A percentile compares a stretch with the other conserved stretches of the same genome.
phyloP scores from a whole-genome alignment of 345 rosid species.

The Iberis pinnata region DNA sequence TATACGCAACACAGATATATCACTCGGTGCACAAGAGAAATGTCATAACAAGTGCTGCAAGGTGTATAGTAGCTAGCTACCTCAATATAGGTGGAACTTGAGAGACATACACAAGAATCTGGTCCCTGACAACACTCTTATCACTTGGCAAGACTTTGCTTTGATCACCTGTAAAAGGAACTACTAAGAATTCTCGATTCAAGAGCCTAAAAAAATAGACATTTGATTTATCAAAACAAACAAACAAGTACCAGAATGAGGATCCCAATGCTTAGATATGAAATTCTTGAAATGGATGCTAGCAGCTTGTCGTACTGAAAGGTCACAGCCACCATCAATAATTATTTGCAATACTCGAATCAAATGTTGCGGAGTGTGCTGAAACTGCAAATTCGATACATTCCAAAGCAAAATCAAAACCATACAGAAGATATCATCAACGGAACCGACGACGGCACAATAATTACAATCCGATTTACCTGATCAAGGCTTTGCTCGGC shows the following conservation, averaged over 20 bases:
- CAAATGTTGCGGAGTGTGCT: slow-evolving; percentile 83
- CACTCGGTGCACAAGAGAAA: not conserved
- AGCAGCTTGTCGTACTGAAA: slow-evolving; percentile 86
- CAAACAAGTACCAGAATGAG: slow-evolving; percentile 32
- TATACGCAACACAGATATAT: slow-evolving; percentile 3
- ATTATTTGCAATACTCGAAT: slow-evolving; percentile 82
- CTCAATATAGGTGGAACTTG: slow-evolving; percentile 88
- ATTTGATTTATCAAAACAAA: not conserved
- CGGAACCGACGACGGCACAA: not conserved
- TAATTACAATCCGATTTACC: slow-evolving; percentile 31
- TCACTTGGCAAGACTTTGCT: slow-evolving; percentile 59
- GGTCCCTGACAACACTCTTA: slow-evolving; percentile 69
- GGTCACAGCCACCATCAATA: slow-evolving; percentile 62
- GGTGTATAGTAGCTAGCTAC: slow-evolving; percentile 35
- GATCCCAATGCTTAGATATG: slow-evolving; percentile 83
- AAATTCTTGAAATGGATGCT: slow-evolving; percentile 97
- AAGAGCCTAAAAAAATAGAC: no score
- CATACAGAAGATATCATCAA: slow-evolving; percentile 21
- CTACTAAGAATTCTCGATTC: not conserved
- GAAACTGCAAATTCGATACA: slow-evolving; percentile 42
- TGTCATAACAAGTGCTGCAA: slow-evolving; percentile 7
- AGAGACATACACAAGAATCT: slow-evolving; percentile 70
- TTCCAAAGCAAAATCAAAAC: not conserved
- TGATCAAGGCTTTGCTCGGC: slow-evolving; percentile 88
- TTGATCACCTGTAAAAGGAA: slow-evolving; percentile 43